Percentiles rank a stretch among this genome's conserved stretches.
phyloP scores from a whole-genome alignment of 441 rosid genomes.

The Erodium moschatum region DNA sequence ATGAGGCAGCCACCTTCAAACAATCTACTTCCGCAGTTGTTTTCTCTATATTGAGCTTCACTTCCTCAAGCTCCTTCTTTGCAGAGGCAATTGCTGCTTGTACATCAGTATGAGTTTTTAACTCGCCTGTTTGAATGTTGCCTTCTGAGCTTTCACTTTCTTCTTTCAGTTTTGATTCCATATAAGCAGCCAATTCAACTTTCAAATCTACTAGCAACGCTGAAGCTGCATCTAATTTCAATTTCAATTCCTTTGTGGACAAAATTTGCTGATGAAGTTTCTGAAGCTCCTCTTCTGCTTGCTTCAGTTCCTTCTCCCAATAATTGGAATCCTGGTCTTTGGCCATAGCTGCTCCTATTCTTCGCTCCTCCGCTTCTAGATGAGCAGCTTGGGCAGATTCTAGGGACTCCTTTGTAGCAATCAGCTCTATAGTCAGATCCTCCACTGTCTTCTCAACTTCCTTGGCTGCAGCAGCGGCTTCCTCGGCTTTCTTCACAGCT shows the following conservation, averaged over 20 bases:
- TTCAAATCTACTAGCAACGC: slow-evolving; percentile 64
- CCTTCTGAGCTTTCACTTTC: slow-evolving; percentile 26
- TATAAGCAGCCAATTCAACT: slow-evolving; percentile 69
- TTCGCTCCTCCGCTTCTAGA: slow-evolving; percentile 83
- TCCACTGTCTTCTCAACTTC: slow-evolving; percentile 80
- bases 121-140: slow-evolving; percentile 16
- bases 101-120: slow-evolving; percentile 38
- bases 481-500: slow-evolving; percentile 63
- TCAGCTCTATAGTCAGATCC: slow-evolving; percentile 78
- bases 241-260: slow-evolving; percentile 60
- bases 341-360: slow-evolving; percentile 84
- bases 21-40: slow-evolving; percentile 57
- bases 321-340: slow-evolving; percentile 68
- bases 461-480: slow-evolving; percentile 55
- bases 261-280: slow-evolving; percentile 58
- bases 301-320: slow-evolving; percentile 87
- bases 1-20: slow-evolving; percentile 61
- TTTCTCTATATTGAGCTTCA: slow-evolving; percentile 60
- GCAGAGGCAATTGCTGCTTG: slow-evolving; percentile 57
- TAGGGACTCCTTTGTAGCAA: slow-evolving; percentile 69
- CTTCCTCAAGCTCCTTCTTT: slow-evolving; percentile 76
- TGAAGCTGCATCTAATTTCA: slow-evolving; percentile 63
- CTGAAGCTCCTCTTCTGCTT: slow-evolving; percentile 76
- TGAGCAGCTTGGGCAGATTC: slow-evolving; percentile 92
- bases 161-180: slow-evolving; percentile 64